Conservation (phyloP, 352 stramenopile species). For the Globisporangium mamillatum region DNA sequence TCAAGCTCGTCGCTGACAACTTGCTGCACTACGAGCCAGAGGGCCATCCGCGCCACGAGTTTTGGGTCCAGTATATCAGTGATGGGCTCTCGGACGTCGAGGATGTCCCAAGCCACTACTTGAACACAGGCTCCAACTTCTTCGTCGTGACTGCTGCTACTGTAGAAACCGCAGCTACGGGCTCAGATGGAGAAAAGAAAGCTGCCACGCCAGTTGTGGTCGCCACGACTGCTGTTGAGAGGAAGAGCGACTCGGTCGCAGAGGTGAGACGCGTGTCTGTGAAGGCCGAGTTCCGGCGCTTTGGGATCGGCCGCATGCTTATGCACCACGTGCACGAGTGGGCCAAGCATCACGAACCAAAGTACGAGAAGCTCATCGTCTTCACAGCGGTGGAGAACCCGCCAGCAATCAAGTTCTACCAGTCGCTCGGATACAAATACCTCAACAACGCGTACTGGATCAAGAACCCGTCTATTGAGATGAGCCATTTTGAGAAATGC, state of each 20-base stretch:
- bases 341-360: background rate
- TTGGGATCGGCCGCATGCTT: constrained; percentile 19
- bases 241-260: background rate
- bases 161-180: no score
- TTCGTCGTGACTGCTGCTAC: constrained; percentile 5
- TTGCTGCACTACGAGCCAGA: constrained; percentile 10
- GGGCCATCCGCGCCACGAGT: constrained; percentile 6
- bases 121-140: constrained; percentile 13
- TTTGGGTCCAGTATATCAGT: constrained; percentile 23
- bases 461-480: background rate
- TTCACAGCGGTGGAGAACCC: constrained; percentile 7
- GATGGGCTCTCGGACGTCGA: constrained; percentile 21
- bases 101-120: constrained; percentile 11
- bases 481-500: constrained; percentile 4
- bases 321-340: constrained; percentile 20
- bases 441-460: background rate
- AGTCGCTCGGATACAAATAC: constrained; percentile 19
- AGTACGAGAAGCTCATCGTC: constrained; percentile 8
- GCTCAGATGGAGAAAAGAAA: background rate
- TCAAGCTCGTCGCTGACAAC: constrained; percentile 19
- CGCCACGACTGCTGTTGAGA: constrained; percentile 13
- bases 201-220: constrained; percentile 3
- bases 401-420: constrained; percentile 19
- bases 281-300: constrained; percentile 10
- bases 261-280: constrained; percentile 18